Evolutionary conservation across 768 basidiomycete genomes (phyloP), one percentile per base, ranked within the genome.

Genomic region (Podaxis carcinomalis): DNA sequence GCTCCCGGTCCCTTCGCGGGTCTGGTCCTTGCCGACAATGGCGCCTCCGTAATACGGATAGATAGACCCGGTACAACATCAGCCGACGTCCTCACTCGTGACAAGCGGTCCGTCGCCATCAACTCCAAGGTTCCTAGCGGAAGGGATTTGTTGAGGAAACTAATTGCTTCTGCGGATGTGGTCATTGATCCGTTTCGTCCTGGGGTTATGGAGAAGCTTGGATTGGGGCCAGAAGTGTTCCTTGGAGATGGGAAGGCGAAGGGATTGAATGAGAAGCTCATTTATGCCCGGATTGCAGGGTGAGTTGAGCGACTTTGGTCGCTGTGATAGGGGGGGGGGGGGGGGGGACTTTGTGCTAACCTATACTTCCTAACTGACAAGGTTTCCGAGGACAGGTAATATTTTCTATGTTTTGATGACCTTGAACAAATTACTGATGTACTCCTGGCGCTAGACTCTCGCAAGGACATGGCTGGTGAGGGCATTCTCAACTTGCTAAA

Each of bases 161-260:
- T 94, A 61, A 81, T 93, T 23, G 69, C 75, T 28, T 71, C 78
- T 37, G 88, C 90, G n/a, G 92, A 94, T 70, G 80, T 93, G 14
- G 74, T 93, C 49, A 90, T 94, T 66, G 92, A 94, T 68, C 86
- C 92, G 1, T 94, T 89, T 70, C 78, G 92, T 51, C 90, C 92
- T 53, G 92, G 92, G 1, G 90, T 93, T 1, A 78, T 93, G 74
- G 92, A 94, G 68, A 80, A 82, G 62, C 75, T 92, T 32, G 88
- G 88, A 1, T 75, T 94, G 16, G 92, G 89, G 10, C 92, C 92
- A 0, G 83, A 88, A 4, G 78, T 87, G 3, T 92, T 93, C 67
- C 73, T 91, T 16, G 84, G 85, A 51, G 68, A 68, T 35, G 77
- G 72, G 4, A 65, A 64, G 2, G 66, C 65, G 23, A 73, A 75